Evolutionary conservation across 352 stramenopile genomes (phyloP), one percentile per base, ranked within the genome.

Genomic region (Phytopythium sindhum): DNA sequence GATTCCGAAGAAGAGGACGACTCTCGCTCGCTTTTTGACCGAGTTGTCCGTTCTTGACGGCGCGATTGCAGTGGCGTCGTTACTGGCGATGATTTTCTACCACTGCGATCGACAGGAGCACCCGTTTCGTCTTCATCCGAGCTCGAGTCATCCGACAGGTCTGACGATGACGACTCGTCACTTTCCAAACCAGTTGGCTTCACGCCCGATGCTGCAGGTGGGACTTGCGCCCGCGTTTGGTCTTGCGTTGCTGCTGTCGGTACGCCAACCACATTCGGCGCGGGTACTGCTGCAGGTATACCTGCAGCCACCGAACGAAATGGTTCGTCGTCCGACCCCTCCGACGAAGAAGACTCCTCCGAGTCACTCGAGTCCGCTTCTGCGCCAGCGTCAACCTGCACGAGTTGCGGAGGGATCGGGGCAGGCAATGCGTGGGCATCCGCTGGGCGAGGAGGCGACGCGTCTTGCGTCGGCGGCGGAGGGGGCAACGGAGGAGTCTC

Each of bases 281-380:
- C 21, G 12, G 45, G 45, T 0, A 47, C 37, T 57, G 31, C 21
- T 31, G 41, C 19, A 5, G 42, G 44, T 35, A 33, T 2, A 33
- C 33, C 23, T 2, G 33, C 6, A 48, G 33, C 5, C 5, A n/a
- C 33, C 0, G n/a, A 23, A n/a, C 45, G 44, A 17, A 45, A 12
- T 7, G 9, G 7, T 11, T 61, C 55, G 4, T 37, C 42, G 4
- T 48, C 39, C 28, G 55, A 51, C 31, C 51, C 54, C 17, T 61
- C 39, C 10, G 39, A 53, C 39, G 39, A 53, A 24, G 55, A 53
- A 2, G 55, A 37, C 39, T 60, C 53, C 19, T 88, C 75, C 6
- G 68, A 76, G 35, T 81, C 71, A 50, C 73, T 85, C 29, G 70
- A 80, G 39, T 79, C 78, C 33, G 73, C 81, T 33, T 90, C 80